phyloP scores from a whole-genome alignment of 192 early-diverging fungal species.

The Haplosporangium gracile region DNA sequence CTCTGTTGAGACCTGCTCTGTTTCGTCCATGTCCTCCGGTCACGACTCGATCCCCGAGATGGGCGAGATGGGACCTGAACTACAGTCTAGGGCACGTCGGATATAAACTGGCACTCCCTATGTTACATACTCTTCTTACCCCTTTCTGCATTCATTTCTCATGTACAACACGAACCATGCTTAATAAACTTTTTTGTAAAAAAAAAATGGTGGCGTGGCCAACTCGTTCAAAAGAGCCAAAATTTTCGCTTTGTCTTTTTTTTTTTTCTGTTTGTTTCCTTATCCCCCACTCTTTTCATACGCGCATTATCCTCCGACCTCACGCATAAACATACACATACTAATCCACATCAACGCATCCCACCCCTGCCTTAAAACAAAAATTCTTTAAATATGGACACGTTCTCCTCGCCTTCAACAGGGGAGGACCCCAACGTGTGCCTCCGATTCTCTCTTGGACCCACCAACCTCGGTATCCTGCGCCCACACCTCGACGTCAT shows the following conservation, averaged over 20 bases:
- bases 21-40: constrained; percentile 54
- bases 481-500: constrained; percentile 13
- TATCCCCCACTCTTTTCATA: not conserved
- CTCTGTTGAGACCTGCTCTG: constrained; percentile 47
- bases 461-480: constrained; percentile 18
- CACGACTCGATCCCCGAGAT: constrained; percentile 51
- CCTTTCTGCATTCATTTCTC: not conserved
- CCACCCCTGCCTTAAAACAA: not conserved
- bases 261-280: not conserved
- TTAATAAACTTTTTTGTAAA: not conserved
- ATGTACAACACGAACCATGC: not conserved
- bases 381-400: not conserved
- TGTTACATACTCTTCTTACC: constrained; percentile 7
- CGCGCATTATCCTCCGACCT: not conserved
- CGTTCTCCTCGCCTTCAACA: not conserved
- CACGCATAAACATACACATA: no score
- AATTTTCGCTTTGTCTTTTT: not conserved
- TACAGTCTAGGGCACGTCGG: not conserved
- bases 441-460: constrained; percentile 28
- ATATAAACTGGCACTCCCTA: no score
- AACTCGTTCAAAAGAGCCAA: not conserved
- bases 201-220: constrained; percentile 7
- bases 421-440: constrained; percentile 17
- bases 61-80: constrained; percentile 34
- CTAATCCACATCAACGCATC: not conserved